These are phyloP conservation scores for Alloascoidea hylecoeti DNA, from an alignment of 805 yeast species.

Conservation along the genomic window DNA sequence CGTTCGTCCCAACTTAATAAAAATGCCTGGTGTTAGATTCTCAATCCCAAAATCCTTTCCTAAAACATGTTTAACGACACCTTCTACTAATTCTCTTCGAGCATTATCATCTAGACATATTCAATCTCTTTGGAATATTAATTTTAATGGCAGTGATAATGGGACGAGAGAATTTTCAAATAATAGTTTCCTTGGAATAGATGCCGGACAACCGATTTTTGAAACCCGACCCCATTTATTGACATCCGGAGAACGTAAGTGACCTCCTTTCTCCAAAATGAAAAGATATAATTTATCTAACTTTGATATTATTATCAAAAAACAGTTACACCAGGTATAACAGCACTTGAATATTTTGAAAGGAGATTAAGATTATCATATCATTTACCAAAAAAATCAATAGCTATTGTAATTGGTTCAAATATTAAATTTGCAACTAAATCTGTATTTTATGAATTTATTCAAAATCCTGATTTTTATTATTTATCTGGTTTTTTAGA, in stretches of 20 bases:
- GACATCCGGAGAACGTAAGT: constrained; percentile 42
- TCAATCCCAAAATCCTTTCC: too few species aligned
- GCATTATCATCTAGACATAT: too few species aligned
- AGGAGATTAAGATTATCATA: constrained; percentile 51
- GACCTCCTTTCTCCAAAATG: not conserved
- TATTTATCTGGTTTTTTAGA: constrained; percentile 90
- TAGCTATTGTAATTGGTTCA: constrained; percentile 66
- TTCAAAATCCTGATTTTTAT: constrained; percentile 80
- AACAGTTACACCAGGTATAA: constrained; percentile 67
- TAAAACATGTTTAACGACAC: too few species aligned
- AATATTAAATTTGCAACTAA: constrained; percentile 73
- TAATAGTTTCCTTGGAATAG: too few species aligned
- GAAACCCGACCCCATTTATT: constrained; percentile 77
- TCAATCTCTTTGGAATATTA: too few species aligned
- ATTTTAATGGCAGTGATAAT: too few species aligned
- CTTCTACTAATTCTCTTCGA: too few species aligned
- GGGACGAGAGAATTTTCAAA: too few species aligned
- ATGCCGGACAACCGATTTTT: constrained; percentile 71
- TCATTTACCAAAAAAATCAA: constrained; percentile 42
- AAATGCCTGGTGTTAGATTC: too few species aligned
- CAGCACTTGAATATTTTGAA: constrained; percentile 67
- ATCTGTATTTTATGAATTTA: constrained; percentile 81
- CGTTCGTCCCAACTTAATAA: too few species aligned
- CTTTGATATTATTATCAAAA: not conserved
- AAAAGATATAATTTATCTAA: not conserved